Evolutionary conservation across 78 protist species (phyloP), one percentile per base, ranked within the genome.

Genomic region (Guillardia theta): DNA sequence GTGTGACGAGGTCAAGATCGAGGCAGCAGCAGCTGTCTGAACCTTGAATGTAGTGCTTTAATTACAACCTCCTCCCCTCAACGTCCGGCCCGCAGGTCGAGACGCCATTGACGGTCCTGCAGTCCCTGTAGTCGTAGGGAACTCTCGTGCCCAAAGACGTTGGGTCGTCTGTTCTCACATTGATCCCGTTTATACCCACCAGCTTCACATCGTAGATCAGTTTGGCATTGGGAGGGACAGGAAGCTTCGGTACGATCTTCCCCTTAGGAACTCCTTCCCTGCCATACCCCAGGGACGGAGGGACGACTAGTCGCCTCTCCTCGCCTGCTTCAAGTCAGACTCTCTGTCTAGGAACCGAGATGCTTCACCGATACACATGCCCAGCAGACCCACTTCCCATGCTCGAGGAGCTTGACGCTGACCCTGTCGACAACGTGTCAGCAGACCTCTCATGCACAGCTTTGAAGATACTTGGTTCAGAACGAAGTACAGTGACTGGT

Each of bases 141-240:
- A 70, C 22, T 22, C 83, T 36, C n/a, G 83, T 70, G 41, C 83
- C 83, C 27, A 70, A 43, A 24, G 83, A 24, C 27, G 83, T 10
- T 36, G 78, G 83, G 83, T 70, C 83, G 83, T 70, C 83, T 22
- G 83, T 70, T 22, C 46, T 12, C 83, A 70, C 83, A 43, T 70
- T 70, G 83, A 70, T 70, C 41, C 83, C 83, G 83, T 70, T 70
- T 15, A 70, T 70, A 12, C 83, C 83, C 36, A 70, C 83, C 46
- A 70, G 83, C 41, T 12, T 70, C 45, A 70, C 83, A 43, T 70
- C 83, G 83, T 70, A 70, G 83, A 70, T 70, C 41, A 70, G 41
- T 24, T 15, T 33, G 21, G 83, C 83, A 43, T 70, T 70, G 41
- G 83, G 83, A 36, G 83, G 83, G 45, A 70, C 83, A 3, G 83